phyloP scores from a whole-genome alignment of 1,284 basidiomycete genomes.

The Bondarzewia mesenterica region DNA sequence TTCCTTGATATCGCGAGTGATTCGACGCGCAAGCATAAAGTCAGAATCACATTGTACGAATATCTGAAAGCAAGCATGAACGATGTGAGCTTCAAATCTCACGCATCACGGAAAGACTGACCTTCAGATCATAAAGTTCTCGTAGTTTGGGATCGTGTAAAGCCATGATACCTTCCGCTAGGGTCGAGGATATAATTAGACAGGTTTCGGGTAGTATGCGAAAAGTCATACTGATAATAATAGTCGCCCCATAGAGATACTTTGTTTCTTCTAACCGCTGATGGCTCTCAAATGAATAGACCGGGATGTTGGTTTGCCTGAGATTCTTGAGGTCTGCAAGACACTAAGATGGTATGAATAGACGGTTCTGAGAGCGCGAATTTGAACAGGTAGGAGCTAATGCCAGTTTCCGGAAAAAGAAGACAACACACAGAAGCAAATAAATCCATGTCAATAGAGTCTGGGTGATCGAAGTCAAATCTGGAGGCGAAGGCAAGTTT shows the following conservation, averaged over 20 bases:
- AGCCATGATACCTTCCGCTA: constrained; percentile 90
- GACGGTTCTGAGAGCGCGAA: too few species aligned
- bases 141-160: constrained; percentile 76
- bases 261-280: constrained; percentile 81
- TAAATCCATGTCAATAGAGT: constrained; percentile 86
- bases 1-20: constrained; percentile 83
- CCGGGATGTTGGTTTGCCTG: constrained; percentile 78
- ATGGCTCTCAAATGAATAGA: constrained; percentile 92
- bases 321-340: constrained; percentile 79
- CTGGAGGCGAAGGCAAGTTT: constrained; percentile 77
- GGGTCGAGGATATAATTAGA: constrained; percentile 1
- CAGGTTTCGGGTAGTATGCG: background rate
- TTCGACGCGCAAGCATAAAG: constrained; percentile 91
- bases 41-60: constrained; percentile 92
- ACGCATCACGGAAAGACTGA: constrained; percentile 27
- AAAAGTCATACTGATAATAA: constrained; percentile 67
- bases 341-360: constrained; percentile 42
- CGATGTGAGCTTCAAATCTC: background rate
- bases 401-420: background rate
- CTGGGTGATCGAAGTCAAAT: constrained; percentile 91
- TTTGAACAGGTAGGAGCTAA: background rate
- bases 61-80: constrained; percentile 33
- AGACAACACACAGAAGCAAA: constrained; percentile 64
- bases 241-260: constrained; percentile 93
- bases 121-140: constrained; percentile 88